A percentile compares a stretch with the other conserved stretches of the same genome.
These are phyloP conservation scores for Agrostemma githago DNA, from an alignment of 148 eudicot species.

Conservation along the genomic window DNA sequence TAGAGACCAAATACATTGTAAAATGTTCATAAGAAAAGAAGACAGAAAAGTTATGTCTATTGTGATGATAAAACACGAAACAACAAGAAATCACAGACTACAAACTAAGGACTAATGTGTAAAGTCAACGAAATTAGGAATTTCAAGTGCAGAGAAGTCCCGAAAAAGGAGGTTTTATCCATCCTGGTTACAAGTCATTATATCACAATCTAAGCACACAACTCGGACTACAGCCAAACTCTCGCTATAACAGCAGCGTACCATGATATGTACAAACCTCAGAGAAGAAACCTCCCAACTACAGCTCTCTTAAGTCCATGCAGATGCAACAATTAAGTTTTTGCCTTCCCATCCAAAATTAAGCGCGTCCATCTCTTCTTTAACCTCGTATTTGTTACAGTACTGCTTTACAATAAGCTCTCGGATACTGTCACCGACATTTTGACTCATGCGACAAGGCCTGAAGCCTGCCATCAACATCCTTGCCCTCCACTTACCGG, in stretches of 20 bases:
- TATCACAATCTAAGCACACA: constrained; percentile 17
- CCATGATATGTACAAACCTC: constrained; percentile 19
- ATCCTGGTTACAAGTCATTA: not conserved
- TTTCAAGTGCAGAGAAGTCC: not conserved
- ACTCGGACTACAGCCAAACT: constrained; percentile 2
- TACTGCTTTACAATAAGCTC: constrained; percentile 52
- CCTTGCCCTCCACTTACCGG: constrained; percentile 96
- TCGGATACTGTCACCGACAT: constrained; percentile 35
- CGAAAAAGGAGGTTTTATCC: not conserved
- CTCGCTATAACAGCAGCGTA: not conserved
- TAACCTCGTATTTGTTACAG: constrained; percentile 52
- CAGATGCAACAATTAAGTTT: constrained; percentile 65
- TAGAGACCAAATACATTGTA: no score
- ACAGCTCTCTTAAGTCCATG: constrained; percentile 48
- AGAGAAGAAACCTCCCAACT: not conserved
- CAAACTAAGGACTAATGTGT: not conserved
- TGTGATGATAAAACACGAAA: no score
- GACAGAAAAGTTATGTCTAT: no score
- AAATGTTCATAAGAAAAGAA: no score
- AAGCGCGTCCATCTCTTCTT: constrained; percentile 51
- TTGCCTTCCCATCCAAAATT: constrained; percentile 88
- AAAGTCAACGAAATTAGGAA: constrained; percentile 16
- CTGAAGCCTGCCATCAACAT: constrained; percentile 94
- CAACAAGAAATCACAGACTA: no score
- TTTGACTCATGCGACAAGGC: constrained; percentile 38